Conservation (phyloP, 306 rosid genomes). For the Trifolium pratense region DNA sequence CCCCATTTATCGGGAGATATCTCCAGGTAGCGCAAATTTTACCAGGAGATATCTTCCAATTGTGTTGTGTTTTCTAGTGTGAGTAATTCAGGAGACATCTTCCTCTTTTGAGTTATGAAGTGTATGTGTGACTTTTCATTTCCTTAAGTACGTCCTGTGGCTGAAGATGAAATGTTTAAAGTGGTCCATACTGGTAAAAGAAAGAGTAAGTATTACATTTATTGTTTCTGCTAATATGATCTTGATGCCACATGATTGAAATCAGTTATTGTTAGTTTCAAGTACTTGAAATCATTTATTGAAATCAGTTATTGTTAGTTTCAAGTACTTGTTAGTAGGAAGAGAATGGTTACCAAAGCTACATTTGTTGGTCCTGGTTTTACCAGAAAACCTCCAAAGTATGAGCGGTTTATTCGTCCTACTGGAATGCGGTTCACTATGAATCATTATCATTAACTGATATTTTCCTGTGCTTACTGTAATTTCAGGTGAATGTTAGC, state of each 20-base stretch:
- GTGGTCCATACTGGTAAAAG: slow-evolving; percentile 85
- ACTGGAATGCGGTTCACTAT: slow-evolving; percentile 76
- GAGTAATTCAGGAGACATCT: no score
- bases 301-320: no score
- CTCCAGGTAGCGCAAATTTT: no score
- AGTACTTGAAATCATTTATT: no score
- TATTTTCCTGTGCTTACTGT: slow-evolving; percentile 9
- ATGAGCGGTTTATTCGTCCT: slow-evolving; percentile 91
- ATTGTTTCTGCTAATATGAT: background rate
- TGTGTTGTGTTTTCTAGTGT: no score
- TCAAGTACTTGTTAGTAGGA: no score
- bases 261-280: background rate
- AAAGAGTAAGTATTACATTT: slow-evolving; percentile 65
- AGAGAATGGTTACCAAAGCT: slow-evolving; percentile 96
- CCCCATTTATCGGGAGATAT: no score
- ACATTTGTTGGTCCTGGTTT: slow-evolving; percentile 92
- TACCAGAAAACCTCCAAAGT: slow-evolving; percentile 95
- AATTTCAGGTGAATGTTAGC: slow-evolving; percentile 84
- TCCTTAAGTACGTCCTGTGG: slow-evolving; percentile 86
- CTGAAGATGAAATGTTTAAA: slow-evolving; percentile 97
- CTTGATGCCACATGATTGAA: background rate
- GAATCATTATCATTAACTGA: no score
- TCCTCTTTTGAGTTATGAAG: background rate
- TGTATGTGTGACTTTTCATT: background rate
- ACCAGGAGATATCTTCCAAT: no score